Evolutionary conservation across 2,329 filamentous ascomycete species (phyloP).

Genomic region (Rasamsonia emersonii): DNA sequence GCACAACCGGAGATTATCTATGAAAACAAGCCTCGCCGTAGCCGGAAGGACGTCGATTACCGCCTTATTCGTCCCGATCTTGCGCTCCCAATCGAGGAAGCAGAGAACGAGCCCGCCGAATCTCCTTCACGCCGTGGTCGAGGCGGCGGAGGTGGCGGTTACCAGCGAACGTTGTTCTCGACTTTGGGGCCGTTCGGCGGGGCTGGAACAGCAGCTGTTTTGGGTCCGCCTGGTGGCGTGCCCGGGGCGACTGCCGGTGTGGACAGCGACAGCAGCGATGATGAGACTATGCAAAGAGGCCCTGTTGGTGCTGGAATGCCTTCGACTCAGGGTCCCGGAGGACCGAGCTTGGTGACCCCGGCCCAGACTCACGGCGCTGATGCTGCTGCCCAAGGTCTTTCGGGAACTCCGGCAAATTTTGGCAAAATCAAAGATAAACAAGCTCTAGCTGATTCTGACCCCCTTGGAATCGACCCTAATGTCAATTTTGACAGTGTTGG

Average conservation of each 20-base stretch:
- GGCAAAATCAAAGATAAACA: constrained; percentile 93
- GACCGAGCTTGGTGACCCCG: constrained; percentile 45
- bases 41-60: constrained; percentile 69
- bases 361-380: constrained; percentile 51
- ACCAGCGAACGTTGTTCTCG: constrained; percentile 77
- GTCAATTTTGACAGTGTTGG: constrained; percentile 94
- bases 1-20: constrained; percentile 27
- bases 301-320: constrained; percentile 57
- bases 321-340: constrained; percentile 44
- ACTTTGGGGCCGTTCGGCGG: constrained; percentile 90
- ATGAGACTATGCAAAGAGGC: constrained; percentile 61
- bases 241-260: constrained; percentile 64
- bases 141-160: constrained; percentile 48
- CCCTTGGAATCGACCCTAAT: constrained; percentile 82
- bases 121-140: constrained; percentile 62
- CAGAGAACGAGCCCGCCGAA: constrained; percentile 57
- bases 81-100: constrained; percentile 63
- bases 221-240: constrained; percentile 57
- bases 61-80: constrained; percentile 71
- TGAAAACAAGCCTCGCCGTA: constrained; percentile 42
- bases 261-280: constrained; percentile 95
- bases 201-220: constrained; percentile 60
- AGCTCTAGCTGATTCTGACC: constrained; percentile 84
- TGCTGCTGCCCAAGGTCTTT: constrained; percentile 43
- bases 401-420: constrained; percentile 67